Base-by-base conservation (phyloP, 495 filamentous ascomycete species). In the Aspergillus sclerotioniger region DNA sequence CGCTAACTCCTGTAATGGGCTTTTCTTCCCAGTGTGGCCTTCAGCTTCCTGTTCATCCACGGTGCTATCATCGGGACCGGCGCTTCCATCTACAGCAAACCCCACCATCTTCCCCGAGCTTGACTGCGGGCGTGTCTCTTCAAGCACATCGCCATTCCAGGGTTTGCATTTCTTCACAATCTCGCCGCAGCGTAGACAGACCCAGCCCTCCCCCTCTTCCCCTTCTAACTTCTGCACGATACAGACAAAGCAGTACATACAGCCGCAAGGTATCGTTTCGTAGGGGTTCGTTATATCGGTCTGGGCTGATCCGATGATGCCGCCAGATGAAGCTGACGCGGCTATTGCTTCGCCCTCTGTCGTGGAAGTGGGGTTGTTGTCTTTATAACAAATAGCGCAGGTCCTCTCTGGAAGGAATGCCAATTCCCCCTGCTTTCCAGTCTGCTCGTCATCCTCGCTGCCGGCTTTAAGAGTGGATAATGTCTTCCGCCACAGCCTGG, bases 201-300 rank as follows among this genome's bases (percentile, higher is more conserved):
- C 74, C 93, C 93, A 99, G 4, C 92, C 94, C 62, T 98, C 92
- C 7, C 93, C 94, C 63, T 97, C 94, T 71, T 98, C 95, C 3
- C 86, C 84, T 67, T 96, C 94, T 9, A 99, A 73, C 56, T 89
- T 85, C 39, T 90, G 88, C 3, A 93, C 91, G n/a, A 98, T 71
- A 70, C 94, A 99, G n/a, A 95, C 89, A 63, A 93, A 98, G 71
- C 94, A 98, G 73, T 98, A 98, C 45, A 96, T 79, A 69, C 92
- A 96, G 0, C 91, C 90, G 67, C 94, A 98, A 3, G 92, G 89
- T 17, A 95, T 82, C 0, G 91, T 84, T 67, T 96, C 92, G 64
- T 98, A 98, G 0, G 95, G 92, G 69, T 98, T 98, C 3, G 93
- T 96, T 54, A 98, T 86, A 64, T 98, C 95, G 0, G 95, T 98